Conservation (phyloP, 1,284 basidiomycete genomes). For the Sporisorium scitamineum region DNA sequence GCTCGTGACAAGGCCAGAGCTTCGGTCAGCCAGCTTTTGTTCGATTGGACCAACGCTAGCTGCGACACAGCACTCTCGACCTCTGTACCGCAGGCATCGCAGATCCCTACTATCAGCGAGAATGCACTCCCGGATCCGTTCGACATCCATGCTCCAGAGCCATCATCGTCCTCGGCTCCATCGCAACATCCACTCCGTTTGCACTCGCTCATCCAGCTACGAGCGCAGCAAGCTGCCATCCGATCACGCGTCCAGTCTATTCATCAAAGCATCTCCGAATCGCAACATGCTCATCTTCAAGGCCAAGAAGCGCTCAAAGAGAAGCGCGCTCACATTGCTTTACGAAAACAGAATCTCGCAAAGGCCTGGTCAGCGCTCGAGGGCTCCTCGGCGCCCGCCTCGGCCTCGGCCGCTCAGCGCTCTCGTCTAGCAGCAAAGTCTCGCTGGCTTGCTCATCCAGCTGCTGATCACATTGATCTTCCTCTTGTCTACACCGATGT, state of each 20-base stretch:
- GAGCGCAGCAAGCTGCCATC: slow-evolving; percentile 25
- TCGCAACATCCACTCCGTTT: slow-evolving; percentile 12
- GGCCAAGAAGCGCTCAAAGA: slow-evolving; percentile 28
- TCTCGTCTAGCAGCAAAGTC: slow-evolving; percentile 32
- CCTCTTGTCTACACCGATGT: slow-evolving; percentile 35
- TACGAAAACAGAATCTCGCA: slow-evolving; percentile 44
- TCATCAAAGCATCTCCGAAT: slow-evolving; percentile 38
- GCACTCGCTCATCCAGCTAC: slow-evolving; percentile 23
- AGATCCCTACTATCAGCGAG: not conserved
- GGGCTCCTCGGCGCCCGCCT: slow-evolving; percentile 25
- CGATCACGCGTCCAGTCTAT: slow-evolving; percentile 30
- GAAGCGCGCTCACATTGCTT: slow-evolving; percentile 19
- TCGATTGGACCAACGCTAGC: not conserved
- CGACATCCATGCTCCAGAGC: slow-evolving; percentile 13
- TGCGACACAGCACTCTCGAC: not conserved
- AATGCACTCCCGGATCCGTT: slow-evolving; percentile 39
- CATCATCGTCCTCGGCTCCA: slow-evolving; percentile 1
- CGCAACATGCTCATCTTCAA: slow-evolving; percentile 28
- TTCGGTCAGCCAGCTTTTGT: slow-evolving; percentile 13
- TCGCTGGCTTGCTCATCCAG: slow-evolving; percentile 38
- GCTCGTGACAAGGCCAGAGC: slow-evolving; percentile 37
- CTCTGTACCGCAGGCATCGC: not conserved
- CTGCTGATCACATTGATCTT: slow-evolving; percentile 30
- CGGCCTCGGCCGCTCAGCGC: slow-evolving; percentile 22
- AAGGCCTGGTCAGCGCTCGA: slow-evolving; percentile 52